phyloP scores from a whole-genome alignment of 805 yeast species.

The Saccharomycopsis sp. region DNA sequence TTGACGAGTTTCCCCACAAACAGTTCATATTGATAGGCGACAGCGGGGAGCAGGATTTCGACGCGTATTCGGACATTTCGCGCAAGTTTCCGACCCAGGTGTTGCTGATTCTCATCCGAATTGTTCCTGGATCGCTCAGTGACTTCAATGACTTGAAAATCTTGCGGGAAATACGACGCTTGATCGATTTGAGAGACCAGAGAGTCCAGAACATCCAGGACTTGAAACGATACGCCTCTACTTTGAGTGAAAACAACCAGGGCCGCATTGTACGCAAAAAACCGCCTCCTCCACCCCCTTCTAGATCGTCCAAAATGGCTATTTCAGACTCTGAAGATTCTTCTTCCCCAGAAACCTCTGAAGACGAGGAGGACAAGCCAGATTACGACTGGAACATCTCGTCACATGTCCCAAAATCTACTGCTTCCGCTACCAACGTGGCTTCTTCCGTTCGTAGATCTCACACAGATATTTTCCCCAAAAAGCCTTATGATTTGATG shows the following conservation, averaged over 20 bases:
- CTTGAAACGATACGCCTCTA: not conserved
- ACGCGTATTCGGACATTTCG: constrained; percentile 77
- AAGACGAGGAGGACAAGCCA: constrained; percentile 19
- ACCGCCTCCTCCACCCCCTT: constrained; percentile 10
- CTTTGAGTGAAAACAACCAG: not conserved
- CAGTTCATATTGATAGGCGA: constrained; percentile 87
- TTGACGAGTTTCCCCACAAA: constrained; percentile 68
- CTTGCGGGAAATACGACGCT: constrained; percentile 11
- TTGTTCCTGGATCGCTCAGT: constrained; percentile 65
- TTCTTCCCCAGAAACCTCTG: constrained; percentile 19
- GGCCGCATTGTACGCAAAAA: not conserved
- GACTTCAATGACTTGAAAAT: constrained; percentile 33
- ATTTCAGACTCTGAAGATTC: not conserved
- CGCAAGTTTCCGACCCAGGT: constrained; percentile 54
- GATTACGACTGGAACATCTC: constrained; percentile 21
- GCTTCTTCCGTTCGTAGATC: not conserved
- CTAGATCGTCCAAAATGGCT: constrained; percentile 1
- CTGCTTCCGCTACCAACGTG: not conserved
- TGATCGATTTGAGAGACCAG: constrained; percentile 3
- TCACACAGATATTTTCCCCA: not conserved
- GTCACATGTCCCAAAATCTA: constrained; percentile 12
- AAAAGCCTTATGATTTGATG: not conserved
- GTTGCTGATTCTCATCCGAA: constrained; percentile 71
- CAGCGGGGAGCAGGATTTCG: constrained; percentile 92
- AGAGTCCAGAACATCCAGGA: not conserved